These are phyloP conservation scores for Piloderma croceum DNA, from an alignment of 768 basidiomycete genomes.

Conservation along the genomic window DNA sequence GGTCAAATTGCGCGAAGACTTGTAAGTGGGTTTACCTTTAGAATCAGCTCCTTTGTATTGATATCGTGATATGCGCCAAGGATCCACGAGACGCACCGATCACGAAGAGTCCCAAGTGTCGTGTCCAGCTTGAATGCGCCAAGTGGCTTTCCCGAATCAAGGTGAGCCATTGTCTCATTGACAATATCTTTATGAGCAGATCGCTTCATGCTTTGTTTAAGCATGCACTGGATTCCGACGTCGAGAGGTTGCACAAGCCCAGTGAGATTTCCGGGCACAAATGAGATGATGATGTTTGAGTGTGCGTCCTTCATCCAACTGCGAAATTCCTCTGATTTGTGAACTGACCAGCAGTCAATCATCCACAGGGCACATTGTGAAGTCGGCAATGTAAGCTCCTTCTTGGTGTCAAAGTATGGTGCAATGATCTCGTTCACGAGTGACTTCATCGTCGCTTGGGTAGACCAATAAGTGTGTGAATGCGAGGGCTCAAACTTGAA, in stretches of 20 bases:
- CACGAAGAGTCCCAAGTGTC: slow-evolving; percentile 14
- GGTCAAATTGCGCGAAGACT: too few relatives aligned
- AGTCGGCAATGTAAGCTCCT: slow-evolving; percentile 12
- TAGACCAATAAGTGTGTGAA: slow-evolving; percentile 26
- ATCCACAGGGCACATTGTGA: slow-evolving; percentile 24
- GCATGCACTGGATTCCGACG: slow-evolving; percentile 30
- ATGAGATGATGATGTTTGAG: slow-evolving; percentile 26
- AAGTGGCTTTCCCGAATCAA: too few relatives aligned
- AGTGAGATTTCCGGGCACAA: slow-evolving; percentile 29
- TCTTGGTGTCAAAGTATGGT: slow-evolving; percentile 24
- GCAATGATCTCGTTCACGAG: slow-evolving; percentile 26
- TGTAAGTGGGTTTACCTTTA: slow-evolving; percentile 22
- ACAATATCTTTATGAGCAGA: slow-evolving; percentile 33
- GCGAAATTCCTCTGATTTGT: slow-evolving; percentile 28
- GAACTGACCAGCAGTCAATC: slow-evolving; percentile 34
- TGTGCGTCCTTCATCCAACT: slow-evolving; percentile 28
- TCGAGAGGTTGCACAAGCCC: slow-evolving; percentile 29
- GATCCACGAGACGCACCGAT: slow-evolving; percentile 25
- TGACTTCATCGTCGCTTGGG: slow-evolving; percentile 18
- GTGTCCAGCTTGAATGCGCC: slow-evolving; percentile 17
- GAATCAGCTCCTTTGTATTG: slow-evolving; percentile 22
- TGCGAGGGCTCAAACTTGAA: slow-evolving; percentile 21
- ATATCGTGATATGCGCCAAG: slow-evolving; percentile 19
- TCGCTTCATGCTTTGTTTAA: slow-evolving; percentile 29
- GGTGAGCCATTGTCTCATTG: slow-evolving; percentile 19